A percentile compares a stretch with the other conserved stretches of the same genome.
Conservation (phyloP, 1,139 yeast species). For the Diutina mesorugosa region DNA sequence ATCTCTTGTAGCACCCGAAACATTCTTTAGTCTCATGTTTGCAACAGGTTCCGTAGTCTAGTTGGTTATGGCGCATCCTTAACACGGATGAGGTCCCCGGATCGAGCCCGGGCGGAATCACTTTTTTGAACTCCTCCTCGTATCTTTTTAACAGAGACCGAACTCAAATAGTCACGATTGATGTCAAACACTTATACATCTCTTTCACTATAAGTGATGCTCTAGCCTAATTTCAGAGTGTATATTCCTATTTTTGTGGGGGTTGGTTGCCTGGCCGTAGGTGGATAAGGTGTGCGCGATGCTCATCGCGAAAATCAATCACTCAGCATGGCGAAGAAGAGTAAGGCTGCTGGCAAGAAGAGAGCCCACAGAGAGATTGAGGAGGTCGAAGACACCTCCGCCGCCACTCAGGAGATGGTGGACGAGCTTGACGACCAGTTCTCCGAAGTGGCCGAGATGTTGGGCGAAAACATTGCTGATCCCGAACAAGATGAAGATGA, state of each 20-base stretch:
- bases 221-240: no score
- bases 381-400: not conserved
- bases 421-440: conserved; percentile 39
- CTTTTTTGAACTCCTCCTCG: no score
- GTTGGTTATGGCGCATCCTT: not conserved
- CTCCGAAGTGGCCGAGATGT: conserved; percentile 41
- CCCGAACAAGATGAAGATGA: conserved; percentile 17
- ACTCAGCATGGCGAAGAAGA: not conserved
- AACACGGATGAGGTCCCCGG: not conserved
- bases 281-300: not conserved
- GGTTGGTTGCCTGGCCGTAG: not conserved
- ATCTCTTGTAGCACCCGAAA: no score
- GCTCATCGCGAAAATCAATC: not conserved
- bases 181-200: no score
- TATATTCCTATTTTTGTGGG: no score
- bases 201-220: no score
- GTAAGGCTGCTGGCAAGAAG: not conserved
- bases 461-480: conserved; percentile 31
- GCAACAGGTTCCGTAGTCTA: not conserved
- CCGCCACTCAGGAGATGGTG: conserved; percentile 18
- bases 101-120: not conserved
- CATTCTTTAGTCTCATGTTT: no score
- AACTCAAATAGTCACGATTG: no score
- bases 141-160: no score
- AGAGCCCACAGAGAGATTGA: not conserved